phyloP scores from a whole-genome alignment of 352 stramenopile species.

The Globisporangium spiculum region DNA sequence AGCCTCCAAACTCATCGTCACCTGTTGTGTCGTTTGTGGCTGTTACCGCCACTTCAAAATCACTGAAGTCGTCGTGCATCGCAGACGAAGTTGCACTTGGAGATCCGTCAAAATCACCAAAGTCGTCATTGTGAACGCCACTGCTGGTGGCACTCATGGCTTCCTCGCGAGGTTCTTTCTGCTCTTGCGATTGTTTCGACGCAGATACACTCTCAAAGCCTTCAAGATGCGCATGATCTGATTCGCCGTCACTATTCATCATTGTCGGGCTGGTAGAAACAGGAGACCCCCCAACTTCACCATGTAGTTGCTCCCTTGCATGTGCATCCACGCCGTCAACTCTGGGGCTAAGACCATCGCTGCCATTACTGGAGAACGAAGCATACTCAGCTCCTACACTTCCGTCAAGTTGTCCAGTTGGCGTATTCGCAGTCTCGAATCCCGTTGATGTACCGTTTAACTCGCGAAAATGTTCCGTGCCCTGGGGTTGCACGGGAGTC shows the following conservation, averaged over 20 bases:
- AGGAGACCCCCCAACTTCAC: neutral
- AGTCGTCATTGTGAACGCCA: neutral
- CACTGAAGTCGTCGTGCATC: neutral
- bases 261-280: neutral
- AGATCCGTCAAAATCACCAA: neutral
- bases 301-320: neutral
- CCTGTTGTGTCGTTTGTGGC: neutral
- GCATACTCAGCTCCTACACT: neutral
- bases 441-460: neutral
- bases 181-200: neutral
- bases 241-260: neutral
- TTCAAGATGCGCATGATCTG: neutral
- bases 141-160: neutral
- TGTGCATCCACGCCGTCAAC: neutral
- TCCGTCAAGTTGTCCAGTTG: neutral
- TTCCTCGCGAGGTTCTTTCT: neutral
- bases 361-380: constrained; percentile 3
- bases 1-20: constrained; percentile 8
- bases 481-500: neutral
- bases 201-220: neutral
- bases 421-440: constrained; percentile 5
- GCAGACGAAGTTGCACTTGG: neutral
- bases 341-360: neutral
- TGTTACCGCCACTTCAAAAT: too few relatives aligned
- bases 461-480: neutral